Evolutionary conservation across 2,329 filamentous ascomycete species (phyloP).

Genomic region (Daldinia sp.): DNA sequence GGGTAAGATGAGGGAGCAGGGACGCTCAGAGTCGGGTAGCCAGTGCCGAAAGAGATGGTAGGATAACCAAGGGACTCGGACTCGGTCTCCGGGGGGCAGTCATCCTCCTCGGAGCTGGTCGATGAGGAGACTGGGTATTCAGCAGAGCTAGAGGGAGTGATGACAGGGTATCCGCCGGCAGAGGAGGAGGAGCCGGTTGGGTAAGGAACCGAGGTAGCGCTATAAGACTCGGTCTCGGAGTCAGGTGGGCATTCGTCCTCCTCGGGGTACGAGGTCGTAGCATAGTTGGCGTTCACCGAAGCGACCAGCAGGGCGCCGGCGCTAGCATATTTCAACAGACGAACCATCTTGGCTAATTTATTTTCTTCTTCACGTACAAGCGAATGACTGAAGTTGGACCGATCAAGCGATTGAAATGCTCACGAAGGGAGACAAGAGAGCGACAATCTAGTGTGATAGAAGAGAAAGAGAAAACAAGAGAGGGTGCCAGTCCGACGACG

Average conservation of each 20-base stretch:
- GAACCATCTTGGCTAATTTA: constrained; percentile 49
- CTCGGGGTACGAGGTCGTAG: constrained; percentile 24
- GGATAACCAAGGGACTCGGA: constrained; percentile 12
- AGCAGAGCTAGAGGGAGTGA: constrained; percentile 21
- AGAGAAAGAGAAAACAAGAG: constrained; percentile 7
- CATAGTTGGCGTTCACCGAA: constrained; percentile 46
- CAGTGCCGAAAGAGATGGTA: neutral
- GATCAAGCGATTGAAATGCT: constrained; percentile 36
- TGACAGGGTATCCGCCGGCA: constrained; percentile 24
- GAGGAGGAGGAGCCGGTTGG: constrained; percentile 34
- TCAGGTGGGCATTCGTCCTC: constrained; percentile 41
- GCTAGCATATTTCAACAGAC: constrained; percentile 50
- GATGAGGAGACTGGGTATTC: constrained; percentile 31
- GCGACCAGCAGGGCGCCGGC: constrained; percentile 50
- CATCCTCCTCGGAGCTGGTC: constrained; percentile 35
- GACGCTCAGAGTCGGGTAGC: neutral
- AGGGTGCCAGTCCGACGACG: constrained; percentile 12
- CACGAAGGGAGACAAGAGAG: constrained; percentile 30
- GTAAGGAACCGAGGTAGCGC: constrained; percentile 27
- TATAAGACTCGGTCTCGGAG: constrained; percentile 34
- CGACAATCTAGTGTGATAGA: constrained; percentile 22
- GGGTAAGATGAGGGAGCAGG: neutral
- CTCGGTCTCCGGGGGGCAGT: constrained; percentile 41
- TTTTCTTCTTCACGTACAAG: constrained; percentile 41
- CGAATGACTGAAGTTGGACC: constrained; percentile 52